Base-by-base conservation (phyloP, 768 basidiomycete genomes). In the Lentinula sp. region DNA sequence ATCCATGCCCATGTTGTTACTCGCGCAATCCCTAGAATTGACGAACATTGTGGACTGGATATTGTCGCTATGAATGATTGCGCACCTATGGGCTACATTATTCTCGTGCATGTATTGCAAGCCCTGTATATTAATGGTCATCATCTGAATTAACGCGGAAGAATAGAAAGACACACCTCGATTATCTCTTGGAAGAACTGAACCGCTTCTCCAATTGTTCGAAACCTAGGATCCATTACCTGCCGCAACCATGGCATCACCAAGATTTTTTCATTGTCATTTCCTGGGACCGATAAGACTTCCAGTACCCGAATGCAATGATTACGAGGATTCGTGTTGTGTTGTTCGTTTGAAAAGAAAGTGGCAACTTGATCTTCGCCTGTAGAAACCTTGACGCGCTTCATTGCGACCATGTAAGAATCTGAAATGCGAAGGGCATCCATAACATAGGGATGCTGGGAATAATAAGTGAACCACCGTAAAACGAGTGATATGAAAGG, bases 91-190 rank as follows among this genome's bases (percentile, higher is more conserved):
- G 15, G 71, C 71, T 10, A 75, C 67, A 57, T 64, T 33, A 32
- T 69, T 60, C 16, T 68, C 41, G 57, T 75, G 74, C 67, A 75
- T 70, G 60, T 71, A 72, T 60, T 71, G 66, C 13, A 75, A 28
- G 12, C 73, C 72, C 74, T 74, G 51, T 0, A 42, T 4, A 6
- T 45, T 41, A 2, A 28, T 35, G 36, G 16, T 6, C 28, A 28
- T 28, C 4, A 28, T 28, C 28, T 28, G 28, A 28, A 48, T 55
- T 16, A 54, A 4, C 20, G 20, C 28, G 28, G 28, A 28, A 7
- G 51, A 37, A 54, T 9, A 33, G 2, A 50, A 35, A 32, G 4
- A 55, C 62, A 35, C 39, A 72, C 75, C 66, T 73, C 70, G 9
- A 73, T 66, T 13, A 75, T 63, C 41, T 75, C 74, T 13, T 53